Percentiles rank a stretch among this genome's conserved stretches.
Evolutionary conservation across 179 eudicot genomes (phyloP).

Genomic region (Gypsophila paniculata): DNA sequence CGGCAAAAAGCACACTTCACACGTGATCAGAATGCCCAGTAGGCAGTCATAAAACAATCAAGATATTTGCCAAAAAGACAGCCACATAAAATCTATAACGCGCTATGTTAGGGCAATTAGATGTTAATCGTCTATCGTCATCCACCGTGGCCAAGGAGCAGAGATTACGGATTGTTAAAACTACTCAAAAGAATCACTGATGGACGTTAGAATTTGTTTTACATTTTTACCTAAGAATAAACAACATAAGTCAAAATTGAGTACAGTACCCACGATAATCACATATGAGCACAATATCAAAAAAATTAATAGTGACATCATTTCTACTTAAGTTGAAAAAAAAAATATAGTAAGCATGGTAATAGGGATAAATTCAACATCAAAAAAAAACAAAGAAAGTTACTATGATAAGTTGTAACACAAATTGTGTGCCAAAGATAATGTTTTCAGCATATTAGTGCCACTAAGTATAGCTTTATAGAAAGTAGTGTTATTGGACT

Average conservation of each 20-base stretch:
- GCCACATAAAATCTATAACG: too few relatives aligned
- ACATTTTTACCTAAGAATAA: not conserved
- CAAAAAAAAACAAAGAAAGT: conserved; percentile 16
- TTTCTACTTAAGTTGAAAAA: not conserved
- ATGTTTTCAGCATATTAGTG: conserved; percentile 11
- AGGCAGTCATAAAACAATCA: not conserved
- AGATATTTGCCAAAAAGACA: not conserved
- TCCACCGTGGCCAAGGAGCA: not conserved
- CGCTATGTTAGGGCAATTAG: not conserved
- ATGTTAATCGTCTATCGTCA: too few relatives aligned
- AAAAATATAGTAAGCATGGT: conserved; percentile 5
- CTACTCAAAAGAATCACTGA: not conserved
- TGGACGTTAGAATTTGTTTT: not conserved
- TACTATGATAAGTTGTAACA: not conserved
- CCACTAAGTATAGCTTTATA: conserved; percentile 28
- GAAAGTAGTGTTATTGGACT: conserved; percentile 20
- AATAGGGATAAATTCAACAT: not conserved
- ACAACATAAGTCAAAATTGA: not conserved
- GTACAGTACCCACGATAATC: not conserved
- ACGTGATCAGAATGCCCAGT: not conserved
- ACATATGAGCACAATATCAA: not conserved
- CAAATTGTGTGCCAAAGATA: conserved; percentile 13
- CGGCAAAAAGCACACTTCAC: not conserved
- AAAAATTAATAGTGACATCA: not conserved
- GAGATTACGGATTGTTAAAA: not conserved